Conservation (phyloP, 208 protist species). For the Trypanosoma congolense region DNA sequence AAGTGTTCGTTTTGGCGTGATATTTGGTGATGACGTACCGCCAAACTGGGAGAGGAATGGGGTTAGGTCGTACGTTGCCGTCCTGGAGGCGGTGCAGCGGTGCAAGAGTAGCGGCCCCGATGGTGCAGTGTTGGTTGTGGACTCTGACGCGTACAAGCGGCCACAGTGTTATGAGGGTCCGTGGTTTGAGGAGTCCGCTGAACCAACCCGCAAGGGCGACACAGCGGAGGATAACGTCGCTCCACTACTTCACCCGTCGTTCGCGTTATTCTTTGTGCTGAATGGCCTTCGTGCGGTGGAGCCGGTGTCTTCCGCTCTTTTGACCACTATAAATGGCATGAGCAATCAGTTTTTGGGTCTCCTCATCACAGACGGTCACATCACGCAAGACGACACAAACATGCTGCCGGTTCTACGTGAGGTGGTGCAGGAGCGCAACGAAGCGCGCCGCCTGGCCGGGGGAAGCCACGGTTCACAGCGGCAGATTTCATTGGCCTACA, state of each 20-base stretch:
- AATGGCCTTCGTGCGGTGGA: constrained; percentile 77
- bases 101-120: constrained; percentile 52
- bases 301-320: constrained; percentile 41
- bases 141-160: constrained; percentile 50
- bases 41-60: constrained; percentile 26
- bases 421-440: constrained; percentile 48
- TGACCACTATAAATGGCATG: constrained; percentile 32
- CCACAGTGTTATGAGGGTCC: constrained; percentile 61
- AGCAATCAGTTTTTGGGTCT: constrained; percentile 64
- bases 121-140: constrained; percentile 59
- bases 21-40: constrained; percentile 46
- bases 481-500: constrained; percentile 53
- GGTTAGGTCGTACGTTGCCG: constrained; percentile 28
- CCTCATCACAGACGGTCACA: constrained; percentile 41
- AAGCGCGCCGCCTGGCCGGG: constrained; percentile 16
- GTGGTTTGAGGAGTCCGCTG: constrained; percentile 43
- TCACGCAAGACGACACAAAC: constrained; percentile 35
- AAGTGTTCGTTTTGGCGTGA: constrained; percentile 64
- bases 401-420: constrained; percentile 69
- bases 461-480: constrained; percentile 7
- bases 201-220: not conserved
- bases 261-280: constrained; percentile 43
- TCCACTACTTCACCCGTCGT: constrained; percentile 20
- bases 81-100: constrained; percentile 35
- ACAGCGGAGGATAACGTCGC: not conserved